These are phyloP conservation scores for Boletus reticulatus DNA, from an alignment of 768 basidiomycete species.

Conservation along the genomic window DNA sequence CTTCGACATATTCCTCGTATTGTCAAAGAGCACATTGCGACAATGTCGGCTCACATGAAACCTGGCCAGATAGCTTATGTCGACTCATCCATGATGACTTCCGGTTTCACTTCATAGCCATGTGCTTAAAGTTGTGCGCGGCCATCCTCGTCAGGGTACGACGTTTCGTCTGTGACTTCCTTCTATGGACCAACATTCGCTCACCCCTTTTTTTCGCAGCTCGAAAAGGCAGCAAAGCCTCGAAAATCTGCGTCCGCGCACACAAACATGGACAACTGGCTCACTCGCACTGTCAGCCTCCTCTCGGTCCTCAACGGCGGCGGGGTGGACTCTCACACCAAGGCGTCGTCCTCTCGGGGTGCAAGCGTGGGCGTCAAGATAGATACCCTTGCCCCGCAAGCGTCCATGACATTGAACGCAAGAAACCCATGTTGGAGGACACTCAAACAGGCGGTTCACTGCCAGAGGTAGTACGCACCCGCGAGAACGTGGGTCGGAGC, in stretches of 20 bases:
- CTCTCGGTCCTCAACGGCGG: slow-evolving; percentile 7
- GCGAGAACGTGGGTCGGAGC: background rate
- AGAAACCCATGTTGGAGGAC: slow-evolving; percentile 20
- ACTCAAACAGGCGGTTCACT: background rate
- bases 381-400: slow-evolving; percentile 27
- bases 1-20: too few species aligned
- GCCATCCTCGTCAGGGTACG: slow-evolving; percentile 58
- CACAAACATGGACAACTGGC: slow-evolving; percentile 47
- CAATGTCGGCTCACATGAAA: too few species aligned
- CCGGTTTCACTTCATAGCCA: too few species aligned
- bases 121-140: too few species aligned
- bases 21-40: too few species aligned
- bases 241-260: slow-evolving; percentile 42
- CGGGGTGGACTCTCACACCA: background rate
- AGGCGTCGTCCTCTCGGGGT: slow-evolving; percentile 1
- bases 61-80: too few species aligned
- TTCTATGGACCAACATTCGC: too few species aligned
- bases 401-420: slow-evolving; percentile 45
- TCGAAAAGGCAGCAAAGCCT: slow-evolving; percentile 65
- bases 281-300: slow-evolving; percentile 47
- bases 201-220: slow-evolving; percentile 34
- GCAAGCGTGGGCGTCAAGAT: too few species aligned
- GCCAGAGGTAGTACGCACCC: background rate
- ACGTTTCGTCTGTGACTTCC: background rate
- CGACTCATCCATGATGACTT: too few species aligned